A percentile compares a stretch with the other conserved stretches of the same genome.
Conservation (phyloP, 2,329 filamentous ascomycete genomes). For the Colletotrichum tropicale region DNA sequence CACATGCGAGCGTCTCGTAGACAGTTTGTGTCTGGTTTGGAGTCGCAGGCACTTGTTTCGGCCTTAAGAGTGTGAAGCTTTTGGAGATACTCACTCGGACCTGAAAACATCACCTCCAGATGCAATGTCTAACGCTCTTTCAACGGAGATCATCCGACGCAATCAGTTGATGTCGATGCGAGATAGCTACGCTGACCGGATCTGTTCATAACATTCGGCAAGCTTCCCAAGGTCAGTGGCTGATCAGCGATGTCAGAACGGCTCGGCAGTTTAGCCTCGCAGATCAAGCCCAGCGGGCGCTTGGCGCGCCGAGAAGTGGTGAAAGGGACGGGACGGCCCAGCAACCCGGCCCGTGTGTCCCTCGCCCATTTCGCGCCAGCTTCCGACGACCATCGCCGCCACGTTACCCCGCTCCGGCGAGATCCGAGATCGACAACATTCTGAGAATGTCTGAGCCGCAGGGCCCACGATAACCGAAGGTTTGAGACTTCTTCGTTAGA, state of each 20-base stretch:
- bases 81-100: accelerated
- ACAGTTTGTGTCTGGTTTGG: background rate
- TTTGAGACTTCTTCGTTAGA: accelerated
- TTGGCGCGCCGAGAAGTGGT: background rate
- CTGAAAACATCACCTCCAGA: background rate
- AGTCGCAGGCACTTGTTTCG: background rate
- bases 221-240: accelerated
- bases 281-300: accelerated
- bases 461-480: accelerated
- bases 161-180: background rate
- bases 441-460: background rate
- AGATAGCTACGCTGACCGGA: background rate
- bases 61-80: background rate
- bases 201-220: background rate
- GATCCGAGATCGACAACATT: background rate
- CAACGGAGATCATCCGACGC: background rate
- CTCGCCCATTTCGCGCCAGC: too few species aligned
- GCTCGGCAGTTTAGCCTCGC: background rate
- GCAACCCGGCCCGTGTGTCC: background rate
- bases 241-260: background rate
- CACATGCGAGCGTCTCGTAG: background rate
- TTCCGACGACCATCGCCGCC: background rate
- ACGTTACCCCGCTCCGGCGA: background rate
- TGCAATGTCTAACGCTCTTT: background rate
- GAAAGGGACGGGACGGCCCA: background rate